Percentiles rank a stretch among this genome's conserved stretches.
These are phyloP conservation scores for Lupinus albus DNA, from an alignment of 306 rosid genomes.

Conservation along the genomic window DNA sequence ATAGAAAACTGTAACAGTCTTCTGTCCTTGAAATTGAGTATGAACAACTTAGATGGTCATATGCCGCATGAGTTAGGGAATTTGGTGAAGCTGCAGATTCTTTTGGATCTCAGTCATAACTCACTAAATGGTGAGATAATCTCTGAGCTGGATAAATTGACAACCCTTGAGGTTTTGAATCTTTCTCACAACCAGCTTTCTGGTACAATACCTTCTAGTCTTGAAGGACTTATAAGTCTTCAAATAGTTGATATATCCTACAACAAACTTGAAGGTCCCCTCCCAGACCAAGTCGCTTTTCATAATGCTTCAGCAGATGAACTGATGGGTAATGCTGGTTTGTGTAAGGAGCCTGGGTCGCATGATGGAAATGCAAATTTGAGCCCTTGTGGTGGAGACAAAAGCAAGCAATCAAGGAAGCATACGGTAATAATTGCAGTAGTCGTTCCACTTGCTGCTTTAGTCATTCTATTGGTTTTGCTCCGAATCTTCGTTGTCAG, in stretches of 20 bases:
- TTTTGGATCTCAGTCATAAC: slow-evolving; percentile 45
- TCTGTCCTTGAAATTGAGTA: slow-evolving; percentile 36
- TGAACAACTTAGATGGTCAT: slow-evolving; percentile 38
- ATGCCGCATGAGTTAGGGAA: slow-evolving; percentile 39
- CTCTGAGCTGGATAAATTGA: slow-evolving; percentile 22
- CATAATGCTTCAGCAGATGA: slow-evolving; percentile 23
- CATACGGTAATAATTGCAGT: slow-evolving; percentile 31
- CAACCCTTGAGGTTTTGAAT: slow-evolving; percentile 29
- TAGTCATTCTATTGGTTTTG: slow-evolving; percentile 21
- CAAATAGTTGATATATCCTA: slow-evolving; percentile 39
- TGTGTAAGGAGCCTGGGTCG: slow-evolving; percentile 9
- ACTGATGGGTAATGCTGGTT: slow-evolving; percentile 16
- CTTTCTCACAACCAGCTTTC: slow-evolving; percentile 43
- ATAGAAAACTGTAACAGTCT: slow-evolving; percentile 25
- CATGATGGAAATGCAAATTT: slow-evolving; percentile 23
- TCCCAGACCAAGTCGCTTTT: slow-evolving; percentile 33
- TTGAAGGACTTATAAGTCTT: slow-evolving; percentile 29
- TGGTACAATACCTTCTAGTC: slow-evolving; percentile 33
- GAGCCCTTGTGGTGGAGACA: slow-evolving; percentile 28
- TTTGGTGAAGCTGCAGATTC: slow-evolving; percentile 32
- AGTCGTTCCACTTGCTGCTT: slow-evolving; percentile 37
- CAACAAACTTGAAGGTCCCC: slow-evolving; percentile 43
- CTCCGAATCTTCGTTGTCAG: slow-evolving; percentile 21
- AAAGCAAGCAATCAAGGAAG: background rate
- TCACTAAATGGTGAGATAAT: slow-evolving; percentile 37